These are phyloP conservation scores for Hyaloscypha finlandica DNA, from an alignment of 495 filamentous ascomycete genomes.

Conservation along the genomic window DNA sequence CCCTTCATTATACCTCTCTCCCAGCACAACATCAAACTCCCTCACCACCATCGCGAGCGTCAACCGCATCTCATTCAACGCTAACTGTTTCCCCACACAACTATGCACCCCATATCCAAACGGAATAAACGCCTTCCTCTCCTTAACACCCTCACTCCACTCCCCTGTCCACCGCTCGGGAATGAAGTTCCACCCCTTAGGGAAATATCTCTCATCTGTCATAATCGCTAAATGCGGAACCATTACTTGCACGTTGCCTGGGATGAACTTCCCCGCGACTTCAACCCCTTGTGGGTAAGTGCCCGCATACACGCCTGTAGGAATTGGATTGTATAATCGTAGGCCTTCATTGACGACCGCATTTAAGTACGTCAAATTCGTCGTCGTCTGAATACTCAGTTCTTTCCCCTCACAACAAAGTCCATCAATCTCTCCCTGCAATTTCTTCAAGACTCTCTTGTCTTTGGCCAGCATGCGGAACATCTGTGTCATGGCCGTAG, in stretches of 20 bases:
- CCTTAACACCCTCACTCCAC: conserved; percentile 43
- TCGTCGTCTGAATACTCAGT: conserved; percentile 10
- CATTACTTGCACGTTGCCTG: conserved; percentile 41
- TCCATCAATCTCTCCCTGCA: conserved; percentile 14
- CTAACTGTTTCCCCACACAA: conserved; percentile 56
- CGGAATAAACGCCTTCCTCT: conserved; percentile 50
- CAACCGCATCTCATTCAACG: conserved; percentile 49
- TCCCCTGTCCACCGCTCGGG: conserved; percentile 56
- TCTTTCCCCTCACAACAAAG: background rate
- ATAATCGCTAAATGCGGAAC: conserved; percentile 37
- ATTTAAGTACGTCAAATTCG: conserved; percentile 38
- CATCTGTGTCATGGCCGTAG: conserved; percentile 6
- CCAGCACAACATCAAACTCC: conserved; percentile 46
- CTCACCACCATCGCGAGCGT: conserved; percentile 44
- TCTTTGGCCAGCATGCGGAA: conserved; percentile 14
- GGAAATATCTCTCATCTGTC: conserved; percentile 45
- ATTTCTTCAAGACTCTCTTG: conserved; percentile 10
- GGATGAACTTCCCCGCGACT: conserved; percentile 52
- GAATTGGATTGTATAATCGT: conserved; percentile 47
- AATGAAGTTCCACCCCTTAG: conserved; percentile 43
- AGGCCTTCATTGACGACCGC: conserved; percentile 56
- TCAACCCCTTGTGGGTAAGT: conserved; percentile 45
- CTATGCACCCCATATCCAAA: conserved; percentile 48
- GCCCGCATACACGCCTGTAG: conserved; percentile 29
- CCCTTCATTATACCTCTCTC: conserved; percentile 43